phyloP scores from a whole-genome alignment of 306 rosid species.

The Cicer yamashitae region DNA sequence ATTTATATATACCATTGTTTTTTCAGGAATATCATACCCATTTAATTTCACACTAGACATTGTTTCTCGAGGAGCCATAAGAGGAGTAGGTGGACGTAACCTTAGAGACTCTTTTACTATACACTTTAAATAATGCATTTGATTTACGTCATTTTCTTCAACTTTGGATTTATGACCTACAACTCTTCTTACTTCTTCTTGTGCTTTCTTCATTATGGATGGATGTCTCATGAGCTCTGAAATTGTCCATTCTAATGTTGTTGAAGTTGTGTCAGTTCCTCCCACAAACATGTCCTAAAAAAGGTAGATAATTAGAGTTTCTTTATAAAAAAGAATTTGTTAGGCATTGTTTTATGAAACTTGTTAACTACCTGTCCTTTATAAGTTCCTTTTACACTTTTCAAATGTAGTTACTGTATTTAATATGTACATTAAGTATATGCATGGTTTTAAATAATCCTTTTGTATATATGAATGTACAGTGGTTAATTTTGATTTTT shows the following conservation, averaged over 20 bases:
- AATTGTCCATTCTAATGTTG: constrained; percentile 57
- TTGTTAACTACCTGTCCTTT: too few species aligned
- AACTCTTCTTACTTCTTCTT: constrained; percentile 62
- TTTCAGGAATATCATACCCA: constrained; percentile 52
- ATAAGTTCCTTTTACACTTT: too few species aligned
- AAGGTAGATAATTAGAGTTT: not conserved
- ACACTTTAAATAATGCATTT: constrained; percentile 63
- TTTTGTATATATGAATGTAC: too few species aligned
- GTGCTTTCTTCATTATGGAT: constrained; percentile 55
- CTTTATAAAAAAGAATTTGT: too few species aligned
- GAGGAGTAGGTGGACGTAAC: constrained; percentile 55
- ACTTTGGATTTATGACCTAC: constrained; percentile 50
- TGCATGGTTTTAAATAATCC: too few species aligned
- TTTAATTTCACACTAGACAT: constrained; percentile 15
- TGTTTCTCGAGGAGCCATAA: constrained; percentile 51
- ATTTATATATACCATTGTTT: constrained; percentile 51
- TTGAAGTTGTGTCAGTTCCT: constrained; percentile 49
- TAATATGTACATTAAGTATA: too few species aligned
- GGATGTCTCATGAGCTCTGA: constrained; percentile 59
- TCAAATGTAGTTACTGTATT: too few species aligned
- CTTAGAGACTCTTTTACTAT: constrained; percentile 59
- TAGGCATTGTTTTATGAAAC: too few species aligned
- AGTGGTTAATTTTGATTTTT: too few species aligned
- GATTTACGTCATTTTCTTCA: constrained; percentile 43
- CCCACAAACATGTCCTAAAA: constrained; percentile 66